phyloP scores from a whole-genome alignment of 2,329 filamentous ascomycete genomes.

The Akanthomyces lecanii region DNA sequence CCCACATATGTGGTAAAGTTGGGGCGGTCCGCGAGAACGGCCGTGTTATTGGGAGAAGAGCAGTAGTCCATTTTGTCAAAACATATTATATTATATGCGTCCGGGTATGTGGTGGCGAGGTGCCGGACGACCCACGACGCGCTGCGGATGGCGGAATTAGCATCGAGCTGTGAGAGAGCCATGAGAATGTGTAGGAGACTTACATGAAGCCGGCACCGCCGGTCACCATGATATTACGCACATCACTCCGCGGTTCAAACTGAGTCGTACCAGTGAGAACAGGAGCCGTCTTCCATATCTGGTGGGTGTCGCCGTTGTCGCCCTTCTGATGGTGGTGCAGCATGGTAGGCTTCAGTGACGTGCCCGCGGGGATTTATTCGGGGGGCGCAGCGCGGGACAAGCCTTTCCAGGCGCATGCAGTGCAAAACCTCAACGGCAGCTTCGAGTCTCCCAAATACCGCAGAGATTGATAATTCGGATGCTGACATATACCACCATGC shows the following conservation, averaged over 20 bases:
- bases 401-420: not conserved
- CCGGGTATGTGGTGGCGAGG: conserved; percentile 66
- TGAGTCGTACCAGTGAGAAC: conserved; percentile 65
- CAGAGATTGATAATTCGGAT: not conserved
- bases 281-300: conserved; percentile 64
- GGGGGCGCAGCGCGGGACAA: not conserved
- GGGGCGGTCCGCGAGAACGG: conserved; percentile 58
- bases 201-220: conserved; percentile 85
- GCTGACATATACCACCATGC: not conserved
- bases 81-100: conserved; percentile 73
- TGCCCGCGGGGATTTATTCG: not conserved
- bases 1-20: conserved; percentile 81
- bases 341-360: not conserved
- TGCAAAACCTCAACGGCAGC: not conserved
- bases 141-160: conserved; percentile 38
- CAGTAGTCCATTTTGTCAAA: conserved; percentile 86
- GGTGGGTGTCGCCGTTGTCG: conserved; percentile 34
- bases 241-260: conserved; percentile 63
- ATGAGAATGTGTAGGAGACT: conserved; percentile 28
- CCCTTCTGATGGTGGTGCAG: conserved; percentile 33
- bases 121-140: conserved; percentile 81
- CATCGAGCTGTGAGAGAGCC: not conserved
- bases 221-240: conserved; percentile 79
- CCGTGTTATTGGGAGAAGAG: conserved; percentile 74
- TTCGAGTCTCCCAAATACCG: not conserved